A percentile compares a stretch with the other conserved stretches of the same genome.
These are phyloP conservation scores for Lactarius indigo DNA, from an alignment of 768 basidiomycete genomes.

Conservation along the genomic window DNA sequence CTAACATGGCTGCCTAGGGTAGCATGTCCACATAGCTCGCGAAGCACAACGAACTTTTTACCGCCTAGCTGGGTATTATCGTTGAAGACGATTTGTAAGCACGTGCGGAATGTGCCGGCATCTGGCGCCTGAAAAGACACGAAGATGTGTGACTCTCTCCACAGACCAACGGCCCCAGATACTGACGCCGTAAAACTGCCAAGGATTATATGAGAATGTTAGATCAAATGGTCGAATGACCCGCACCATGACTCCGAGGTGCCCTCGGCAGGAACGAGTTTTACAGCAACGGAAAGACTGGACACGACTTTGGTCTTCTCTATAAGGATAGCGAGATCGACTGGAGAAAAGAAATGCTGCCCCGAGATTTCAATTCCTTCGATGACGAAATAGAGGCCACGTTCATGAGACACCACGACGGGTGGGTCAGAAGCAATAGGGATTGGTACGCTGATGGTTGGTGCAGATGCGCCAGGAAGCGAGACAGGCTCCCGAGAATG, in stretches of 20 bases:
- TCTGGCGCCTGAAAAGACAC: constrained; percentile 4
- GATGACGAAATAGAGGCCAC: constrained; percentile 9
- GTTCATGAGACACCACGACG: constrained; percentile 4
- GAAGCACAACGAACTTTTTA: constrained; percentile 1
- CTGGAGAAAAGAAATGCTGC: not conserved
- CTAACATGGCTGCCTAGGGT: not conserved
- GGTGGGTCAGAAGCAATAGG: not conserved
- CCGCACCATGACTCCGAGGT: constrained; percentile 9
- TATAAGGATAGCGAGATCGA: not conserved
- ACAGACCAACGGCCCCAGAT: not conserved
- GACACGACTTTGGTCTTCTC: not conserved
- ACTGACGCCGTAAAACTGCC: constrained; percentile 2
- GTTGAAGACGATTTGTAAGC: not conserved
- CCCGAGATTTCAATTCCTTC: not conserved
- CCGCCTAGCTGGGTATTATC: not conserved
- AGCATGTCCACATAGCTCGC: constrained; percentile 5
- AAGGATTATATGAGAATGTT: not conserved
- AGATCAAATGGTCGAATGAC: not conserved
- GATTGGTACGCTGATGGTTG: no score
- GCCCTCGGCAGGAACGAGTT: not conserved
- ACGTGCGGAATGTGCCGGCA: not conserved
- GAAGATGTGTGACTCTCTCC: not conserved
- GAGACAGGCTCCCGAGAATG: not conserved
- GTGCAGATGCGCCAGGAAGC: no score
- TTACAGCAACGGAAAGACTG: not conserved